A percentile compares a stretch with the other conserved stretches of the same genome.
Evolutionary conservation across 2,329 filamentous ascomycete genomes (phyloP).

Genomic region (Fusarium pilosicola): DNA sequence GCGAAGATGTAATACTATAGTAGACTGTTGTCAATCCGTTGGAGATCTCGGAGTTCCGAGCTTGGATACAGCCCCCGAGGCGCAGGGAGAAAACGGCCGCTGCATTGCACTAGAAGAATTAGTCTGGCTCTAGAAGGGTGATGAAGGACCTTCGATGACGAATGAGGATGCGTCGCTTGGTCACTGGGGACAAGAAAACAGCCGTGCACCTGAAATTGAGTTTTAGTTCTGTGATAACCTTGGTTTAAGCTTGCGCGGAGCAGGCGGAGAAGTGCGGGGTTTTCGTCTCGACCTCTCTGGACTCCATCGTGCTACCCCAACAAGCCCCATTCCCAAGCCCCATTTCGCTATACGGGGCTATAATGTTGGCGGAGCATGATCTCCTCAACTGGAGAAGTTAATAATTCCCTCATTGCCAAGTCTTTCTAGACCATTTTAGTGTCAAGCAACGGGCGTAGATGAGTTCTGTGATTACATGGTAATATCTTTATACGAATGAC

Average conservation of each 20-base stretch:
- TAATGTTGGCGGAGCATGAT: background rate
- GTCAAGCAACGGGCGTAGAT: background rate
- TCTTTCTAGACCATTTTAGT: background rate
- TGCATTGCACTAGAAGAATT: background rate
- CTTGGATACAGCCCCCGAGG: background rate
- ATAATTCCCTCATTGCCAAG: background rate
- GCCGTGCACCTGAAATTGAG: background rate
- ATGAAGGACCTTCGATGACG: background rate
- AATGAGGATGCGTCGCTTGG: background rate
- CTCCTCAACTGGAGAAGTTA: background rate
- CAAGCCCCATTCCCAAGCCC: background rate
- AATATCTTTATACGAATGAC: background rate
- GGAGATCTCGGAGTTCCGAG: background rate
- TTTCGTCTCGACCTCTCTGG: background rate
- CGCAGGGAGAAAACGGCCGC: background rate
- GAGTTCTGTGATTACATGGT: rapidly evolving
- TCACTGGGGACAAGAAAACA: background rate
- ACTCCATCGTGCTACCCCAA: background rate
- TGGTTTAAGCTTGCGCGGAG: background rate
- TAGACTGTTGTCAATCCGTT: background rate
- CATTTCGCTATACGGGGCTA: background rate
- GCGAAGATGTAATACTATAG: background rate
- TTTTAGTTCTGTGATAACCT: background rate
- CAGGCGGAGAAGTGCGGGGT: background rate
- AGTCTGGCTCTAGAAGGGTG: background rate